Evolutionary conservation across 495 filamentous ascomycete species (phyloP), one percentile per base, ranked within the genome.

Genomic region (Penicillium dipodomyicola): DNA sequence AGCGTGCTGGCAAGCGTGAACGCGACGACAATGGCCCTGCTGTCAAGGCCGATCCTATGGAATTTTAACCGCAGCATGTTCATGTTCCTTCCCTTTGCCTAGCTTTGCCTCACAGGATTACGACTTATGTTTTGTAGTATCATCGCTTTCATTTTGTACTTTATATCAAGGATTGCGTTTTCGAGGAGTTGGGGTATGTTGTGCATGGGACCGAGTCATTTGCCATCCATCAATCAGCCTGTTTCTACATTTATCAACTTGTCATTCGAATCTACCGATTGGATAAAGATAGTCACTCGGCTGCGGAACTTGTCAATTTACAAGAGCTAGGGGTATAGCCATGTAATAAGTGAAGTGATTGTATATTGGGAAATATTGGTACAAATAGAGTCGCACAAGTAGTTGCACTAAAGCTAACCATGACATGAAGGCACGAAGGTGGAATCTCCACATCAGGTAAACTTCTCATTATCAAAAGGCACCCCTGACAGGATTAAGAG

Each of bases 1-100:
- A 97, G 76, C 82, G 80, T 51, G 80, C 79, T 25, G 77, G 80
- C 10, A 92, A 88, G 75, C 78, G 91, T 17, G 92, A 92, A 70
- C 75, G 88, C 22, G 74, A 81, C 17, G 84, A 64, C 69, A 79
- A 45, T 73, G 77, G 54, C 69, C 76, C 44, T 61, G 77, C 62
- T 59, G 76, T 67, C 64, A 80, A 80, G 79, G 23, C 67, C 33
- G 76, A 80, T 66, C 69, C 70, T 5, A 84, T 82, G 80, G 80
- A 83, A 46, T 83, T 82, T 49, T 82, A 56, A 56, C n/a, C 2
- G 42, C 30, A 19, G 0, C 12, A 39, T 46, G 30, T 37, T 8
- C 30, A 46, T 54, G 22, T 33, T 47, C 47, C 22, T 44, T 47
- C 7, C 19, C 9, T 30, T 52, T 46, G 19, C 32, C 22, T 40